Base-by-base conservation (phyloP, 345 rosid genomes). In the Gossypium stocksii region DNA sequence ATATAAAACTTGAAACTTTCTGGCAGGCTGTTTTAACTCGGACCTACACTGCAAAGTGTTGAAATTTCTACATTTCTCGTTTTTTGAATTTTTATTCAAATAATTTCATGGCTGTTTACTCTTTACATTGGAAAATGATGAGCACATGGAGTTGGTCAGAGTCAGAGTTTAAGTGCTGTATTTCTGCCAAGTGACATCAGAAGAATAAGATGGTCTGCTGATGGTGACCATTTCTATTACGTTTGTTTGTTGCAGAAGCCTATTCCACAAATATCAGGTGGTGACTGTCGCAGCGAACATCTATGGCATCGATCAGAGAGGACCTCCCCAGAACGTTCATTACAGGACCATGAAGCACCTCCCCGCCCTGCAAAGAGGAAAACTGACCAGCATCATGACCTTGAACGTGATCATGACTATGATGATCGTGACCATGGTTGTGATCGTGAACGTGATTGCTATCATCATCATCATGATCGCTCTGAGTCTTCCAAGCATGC, bases 291-390 rank as follows among this genome's bases (percentile, higher is more conserved):
- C 53, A 23, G 38, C 9, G 25, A 65, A n/a, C 86, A 82, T 16
- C 87, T 79, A 65, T 86, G 87, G 12, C 84, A 80, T 57, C 84
- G 87, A 49, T 63, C 89, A 1, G 90, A 87, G 75, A 84, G 89
- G 76, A 27, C 79, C 6, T 77, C 97, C 0, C 89, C 83, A 5
- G 87, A 82, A 2, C 93, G 78, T 11, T 72, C 86, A 1, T 48
- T 76, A 2, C 86, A 82, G 19, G 80, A 81, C 70, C 73, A 69
- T n/a, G 86, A 72, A 29, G 85, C 90, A 3, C 89, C 86, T 2
- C 82, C 86, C 0, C 91, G 86, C 9, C 84, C 86, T 10, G 72
- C 84, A 66, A 92, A 89, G 76, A 84, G 98, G 60, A 92, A 89
- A 76, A 68, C 93, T 3, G 90, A 83, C 11, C 88, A 80, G 22